These are phyloP conservation scores for Serendipita indica DNA, from an alignment of 768 basidiomycete species.

Conservation along the genomic window DNA sequence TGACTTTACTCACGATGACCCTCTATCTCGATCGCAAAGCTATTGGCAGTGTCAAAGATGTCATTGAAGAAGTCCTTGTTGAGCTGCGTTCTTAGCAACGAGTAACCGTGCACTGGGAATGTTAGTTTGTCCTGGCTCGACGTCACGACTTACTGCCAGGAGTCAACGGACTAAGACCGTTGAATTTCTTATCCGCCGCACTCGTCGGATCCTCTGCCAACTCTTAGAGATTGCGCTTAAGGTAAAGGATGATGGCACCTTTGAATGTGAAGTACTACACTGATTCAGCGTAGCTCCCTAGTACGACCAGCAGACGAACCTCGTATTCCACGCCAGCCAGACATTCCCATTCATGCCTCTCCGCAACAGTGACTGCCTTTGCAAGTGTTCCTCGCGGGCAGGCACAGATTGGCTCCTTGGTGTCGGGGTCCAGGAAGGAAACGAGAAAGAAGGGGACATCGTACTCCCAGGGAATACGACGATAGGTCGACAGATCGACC, in stretches of 20 bases:
- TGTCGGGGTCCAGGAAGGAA: slow-evolving; percentile 79
- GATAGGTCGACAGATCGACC: slow-evolving; percentile 76
- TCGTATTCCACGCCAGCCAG: slow-evolving; percentile 90
- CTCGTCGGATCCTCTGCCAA: slow-evolving; percentile 63
- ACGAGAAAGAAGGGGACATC: slow-evolving; percentile 88
- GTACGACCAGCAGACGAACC: slow-evolving; percentile 29
- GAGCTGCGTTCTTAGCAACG: slow-evolving; percentile 75
- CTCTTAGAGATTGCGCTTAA: slow-evolving; percentile 12
- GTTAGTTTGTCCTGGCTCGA: neutral
- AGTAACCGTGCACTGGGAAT: slow-evolving; percentile 85
- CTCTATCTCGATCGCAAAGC: slow-evolving; percentile 72
- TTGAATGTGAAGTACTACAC: slow-evolving; percentile 77
- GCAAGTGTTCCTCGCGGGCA: slow-evolving; percentile 79
- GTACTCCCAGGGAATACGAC: slow-evolving; percentile 84
- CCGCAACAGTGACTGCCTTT: slow-evolving; percentile 37
- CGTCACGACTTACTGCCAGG: slow-evolving; percentile 64
- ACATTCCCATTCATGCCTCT: slow-evolving; percentile 40
- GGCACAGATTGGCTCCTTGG: slow-evolving; percentile 55
- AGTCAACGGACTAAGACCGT: slow-evolving; percentile 61
- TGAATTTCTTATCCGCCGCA: slow-evolving; percentile 63
- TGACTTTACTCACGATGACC: slow-evolving; percentile 51
- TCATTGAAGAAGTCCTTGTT: slow-evolving; percentile 84
- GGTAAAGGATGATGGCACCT: slow-evolving; percentile 32
- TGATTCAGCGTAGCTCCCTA: neutral
- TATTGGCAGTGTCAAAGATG: slow-evolving; percentile 57